Evolutionary conservation across 768 basidiomycete genomes (phyloP), one percentile per base, ranked within the genome.

Genomic region (Pleurotus pulmonarius): DNA sequence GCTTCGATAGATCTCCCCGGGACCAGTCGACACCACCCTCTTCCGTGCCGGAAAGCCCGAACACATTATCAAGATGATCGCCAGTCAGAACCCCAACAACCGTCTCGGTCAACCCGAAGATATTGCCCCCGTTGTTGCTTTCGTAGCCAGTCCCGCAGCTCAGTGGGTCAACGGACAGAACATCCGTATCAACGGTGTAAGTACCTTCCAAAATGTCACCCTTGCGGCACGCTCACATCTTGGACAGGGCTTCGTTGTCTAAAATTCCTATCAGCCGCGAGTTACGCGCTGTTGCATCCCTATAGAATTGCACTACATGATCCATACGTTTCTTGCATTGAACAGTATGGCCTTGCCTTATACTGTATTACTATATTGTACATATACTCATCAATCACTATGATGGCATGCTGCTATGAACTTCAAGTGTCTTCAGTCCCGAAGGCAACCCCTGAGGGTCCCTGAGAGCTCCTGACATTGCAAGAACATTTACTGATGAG

Each of bases 111-210:
- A 68, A 18, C 76, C 80, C 0, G 80, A 84, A 18, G 83, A 85
- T 57, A 75, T 85, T 43, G 78, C 76, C 9, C 76, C 79, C 0
- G 65, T 79, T 3, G 83, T 85, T 1, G 75, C 75, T 3, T 85
- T 85, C 63, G 59, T 85, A 11, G 78, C 74, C 4, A 78, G 77
- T 58, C 71, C 73, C 3, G 83, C 81, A 3, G 80, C 80, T 1
- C 72, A 74, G 49, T 84, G 83, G 83, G 68, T 83, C 8, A 83
- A 79, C 58, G 82, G 83, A 0, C 81, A 83, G 66, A 82, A 78
- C 58, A 71, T 83, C 18, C 68, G 74, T n/a, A 77, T 80, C 11
- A 82, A 84, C 62, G 83, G 85, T 61, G 85, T 82, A 57, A 68
- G 82, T 70, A 16, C 24, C 6, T 11, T 18, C 9, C 11, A 11